Evolutionary conservation across 2,329 filamentous ascomycete species (phyloP).

Genomic region (Leptosphaerulina australis): DNA sequence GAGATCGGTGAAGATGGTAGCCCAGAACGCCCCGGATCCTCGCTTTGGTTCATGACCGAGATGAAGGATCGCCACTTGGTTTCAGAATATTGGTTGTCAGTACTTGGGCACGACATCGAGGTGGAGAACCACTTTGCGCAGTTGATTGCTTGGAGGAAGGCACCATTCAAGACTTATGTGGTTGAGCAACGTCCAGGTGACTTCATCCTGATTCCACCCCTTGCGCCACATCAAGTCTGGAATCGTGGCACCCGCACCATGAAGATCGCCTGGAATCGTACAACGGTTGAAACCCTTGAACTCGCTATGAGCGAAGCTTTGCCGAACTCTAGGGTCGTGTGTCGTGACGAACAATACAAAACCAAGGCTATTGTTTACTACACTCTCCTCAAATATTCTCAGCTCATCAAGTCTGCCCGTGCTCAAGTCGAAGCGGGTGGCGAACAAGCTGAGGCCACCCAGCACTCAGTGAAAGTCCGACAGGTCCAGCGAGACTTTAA

Average conservation of each 20-base stretch:
- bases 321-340: conserved; percentile 86
- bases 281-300: conserved; percentile 87
- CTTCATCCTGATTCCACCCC: conserved; percentile 88
- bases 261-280: conserved; percentile 98
- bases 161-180: conserved; percentile 89
- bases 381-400: conserved; percentile 78
- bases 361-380: conserved; percentile 96
- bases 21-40: conserved; percentile 76
- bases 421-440: conserved; percentile 57
- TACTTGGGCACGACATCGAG: conserved; percentile 93
- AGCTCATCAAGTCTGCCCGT: conserved; percentile 63
- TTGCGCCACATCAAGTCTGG: conserved; percentile 98
- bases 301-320: conserved; percentile 85
- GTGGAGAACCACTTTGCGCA: conserved; percentile 97
- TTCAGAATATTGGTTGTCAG: conserved; percentile 90
- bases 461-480: conserved; percentile 60
- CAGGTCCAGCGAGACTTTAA: conserved; percentile 85
- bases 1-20: conserved; percentile 71
- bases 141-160: conserved; percentile 92
- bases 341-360: conserved; percentile 97
- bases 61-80: conserved; percentile 89
- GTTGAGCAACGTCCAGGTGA: conserved; percentile 91
- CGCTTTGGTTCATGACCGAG: conserved; percentile 99
- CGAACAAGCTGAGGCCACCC: conserved; percentile 46
- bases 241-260: conserved; percentile 94